Percentiles rank a stretch among this genome's conserved stretches.
Conservation (phyloP, 495 filamentous ascomycete species). For the Xeromyces bisporus region DNA sequence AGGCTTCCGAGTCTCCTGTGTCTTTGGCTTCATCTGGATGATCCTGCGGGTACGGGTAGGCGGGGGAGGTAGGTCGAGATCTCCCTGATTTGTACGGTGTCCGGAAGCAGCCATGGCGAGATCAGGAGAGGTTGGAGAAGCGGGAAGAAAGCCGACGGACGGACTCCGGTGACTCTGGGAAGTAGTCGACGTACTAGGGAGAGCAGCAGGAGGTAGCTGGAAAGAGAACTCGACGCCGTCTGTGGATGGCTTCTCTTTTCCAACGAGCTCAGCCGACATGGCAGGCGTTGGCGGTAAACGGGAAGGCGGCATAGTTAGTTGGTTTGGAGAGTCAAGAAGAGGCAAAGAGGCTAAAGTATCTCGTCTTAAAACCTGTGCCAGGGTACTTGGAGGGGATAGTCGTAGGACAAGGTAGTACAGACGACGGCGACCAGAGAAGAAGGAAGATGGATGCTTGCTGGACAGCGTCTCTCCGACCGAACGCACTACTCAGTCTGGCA, state of each 20-base stretch:
- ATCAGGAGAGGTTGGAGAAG: slow-evolving; percentile 40
- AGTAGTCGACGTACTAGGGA: slow-evolving; percentile 25
- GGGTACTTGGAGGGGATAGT: no score
- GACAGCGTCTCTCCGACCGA: neutral
- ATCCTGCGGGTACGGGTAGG: slow-evolving; percentile 88
- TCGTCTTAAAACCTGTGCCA: no score
- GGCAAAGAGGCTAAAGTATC: no score
- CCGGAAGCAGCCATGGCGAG: slow-evolving; percentile 11
- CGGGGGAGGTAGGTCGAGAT: slow-evolving; percentile 75
- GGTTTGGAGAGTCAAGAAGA: no score
- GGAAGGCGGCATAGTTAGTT: slow-evolving; percentile 59
- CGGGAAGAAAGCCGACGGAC: slow-evolving; percentile 33
- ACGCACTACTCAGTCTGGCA: no score
- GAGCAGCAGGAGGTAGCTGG: slow-evolving; percentile 67
- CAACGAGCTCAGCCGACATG: slow-evolving; percentile 65
- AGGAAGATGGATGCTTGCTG: no score
- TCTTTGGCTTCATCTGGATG: slow-evolving; percentile 79
- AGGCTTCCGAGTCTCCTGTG: slow-evolving; percentile 14
- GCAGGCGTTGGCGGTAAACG: slow-evolving; percentile 66
- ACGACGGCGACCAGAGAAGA: neutral
- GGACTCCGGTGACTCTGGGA: slow-evolving; percentile 23
- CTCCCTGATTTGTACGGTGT: slow-evolving; percentile 32
- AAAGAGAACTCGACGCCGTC: slow-evolving; percentile 51
- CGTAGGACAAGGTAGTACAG: neutral
- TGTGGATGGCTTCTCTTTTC: slow-evolving; percentile 46